Base-by-base conservation (phyloP, 345 rosid species). In the Arabis hirsuta region DNA sequence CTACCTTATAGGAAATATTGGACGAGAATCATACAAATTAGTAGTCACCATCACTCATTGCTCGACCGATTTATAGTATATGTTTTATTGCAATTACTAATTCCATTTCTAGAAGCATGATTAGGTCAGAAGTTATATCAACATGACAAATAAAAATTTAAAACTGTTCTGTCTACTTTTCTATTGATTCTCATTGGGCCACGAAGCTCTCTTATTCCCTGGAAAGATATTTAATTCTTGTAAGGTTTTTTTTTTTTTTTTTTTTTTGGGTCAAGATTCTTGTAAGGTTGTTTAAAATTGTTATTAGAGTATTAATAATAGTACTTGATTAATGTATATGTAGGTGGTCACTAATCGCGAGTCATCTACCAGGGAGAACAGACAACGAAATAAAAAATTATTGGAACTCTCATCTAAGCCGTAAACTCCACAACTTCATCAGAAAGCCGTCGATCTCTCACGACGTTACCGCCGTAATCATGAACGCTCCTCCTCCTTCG, bases 311-410 rank as follows among this genome's bases (percentile, higher is more conserved):
- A 32, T 67, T 47, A 67, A 56, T 39, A 11, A 38, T 48, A 16
- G 16, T 16, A 27, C 0, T 24, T 52, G 19, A 62, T 53, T 36
- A 55, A 55, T 72, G 16, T 20, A 54, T 53, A 65, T 51, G 79
- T 74, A 88, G 95, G 78, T 88, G 91, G 95, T 86, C 95, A n/a
- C 51, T 85, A 55, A 88, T 88, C 55, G 95, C 95, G 36, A 76
- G 82, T 38, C 73, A 85, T 71, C 79, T 88, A 36, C 91, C 91
- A 19, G 95, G 95, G 62, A 80, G 95, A 80, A 88, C 95, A 53
- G 95, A 88, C 79, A 88, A 88, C 76, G 95, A 88, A 72, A 86
- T 88, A 0, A 88, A 88, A 74, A 88, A 88, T 14, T 86, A 88
- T 72, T 88, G 95, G 95, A 88, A 86, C 78, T 86, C 91, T 57